These are phyloP conservation scores for Tephrocybe sp. DNA, from an alignment of 768 basidiomycete species.

Conservation along the genomic window DNA sequence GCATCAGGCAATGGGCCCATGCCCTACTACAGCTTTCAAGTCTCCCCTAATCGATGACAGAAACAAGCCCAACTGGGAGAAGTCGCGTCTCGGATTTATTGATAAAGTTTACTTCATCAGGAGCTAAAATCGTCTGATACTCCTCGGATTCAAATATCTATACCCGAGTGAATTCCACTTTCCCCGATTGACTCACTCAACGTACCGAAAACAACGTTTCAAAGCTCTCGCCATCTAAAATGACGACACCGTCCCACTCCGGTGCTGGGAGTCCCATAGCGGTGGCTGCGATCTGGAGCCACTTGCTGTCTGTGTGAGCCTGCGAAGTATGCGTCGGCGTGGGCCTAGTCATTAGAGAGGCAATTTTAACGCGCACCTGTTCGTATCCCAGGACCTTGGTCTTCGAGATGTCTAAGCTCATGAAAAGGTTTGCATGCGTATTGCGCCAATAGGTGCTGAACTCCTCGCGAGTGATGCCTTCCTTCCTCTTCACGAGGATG, in stretches of 20 bases:
- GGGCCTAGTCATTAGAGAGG: not conserved
- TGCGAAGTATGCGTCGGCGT: too few species aligned
- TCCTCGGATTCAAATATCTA: conserved; percentile 15
- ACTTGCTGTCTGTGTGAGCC: conserved; percentile 20
- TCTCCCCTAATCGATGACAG: conserved; percentile 1
- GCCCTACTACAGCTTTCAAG: too few species aligned
- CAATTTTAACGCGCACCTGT: conserved; percentile 17
- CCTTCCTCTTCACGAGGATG: conserved; percentile 24
- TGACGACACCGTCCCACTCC: conserved; percentile 26
- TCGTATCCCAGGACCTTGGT: conserved; percentile 32
- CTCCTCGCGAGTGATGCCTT: conserved; percentile 26
- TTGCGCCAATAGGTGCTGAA: conserved; percentile 31
- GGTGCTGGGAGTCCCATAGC: conserved; percentile 16
- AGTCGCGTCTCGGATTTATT: too few species aligned
- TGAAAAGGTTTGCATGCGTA: conserved; percentile 25
- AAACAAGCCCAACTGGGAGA: conserved; percentile 10
- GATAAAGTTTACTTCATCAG: conserved; percentile 22
- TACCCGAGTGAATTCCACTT: not conserved
- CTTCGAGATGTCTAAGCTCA: conserved; percentile 28
- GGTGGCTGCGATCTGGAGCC: not conserved
- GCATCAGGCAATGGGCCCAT: too few species aligned
- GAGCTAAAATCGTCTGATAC: not conserved
- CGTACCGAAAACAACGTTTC: conserved; percentile 29
- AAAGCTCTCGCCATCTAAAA: conserved; percentile 31
- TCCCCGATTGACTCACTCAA: too few species aligned